Evolutionary conservation across 2,329 filamentous ascomycete genomes (phyloP), one percentile per base, ranked within the genome.

Genomic region (Beauveria scarabaeidicola): DNA sequence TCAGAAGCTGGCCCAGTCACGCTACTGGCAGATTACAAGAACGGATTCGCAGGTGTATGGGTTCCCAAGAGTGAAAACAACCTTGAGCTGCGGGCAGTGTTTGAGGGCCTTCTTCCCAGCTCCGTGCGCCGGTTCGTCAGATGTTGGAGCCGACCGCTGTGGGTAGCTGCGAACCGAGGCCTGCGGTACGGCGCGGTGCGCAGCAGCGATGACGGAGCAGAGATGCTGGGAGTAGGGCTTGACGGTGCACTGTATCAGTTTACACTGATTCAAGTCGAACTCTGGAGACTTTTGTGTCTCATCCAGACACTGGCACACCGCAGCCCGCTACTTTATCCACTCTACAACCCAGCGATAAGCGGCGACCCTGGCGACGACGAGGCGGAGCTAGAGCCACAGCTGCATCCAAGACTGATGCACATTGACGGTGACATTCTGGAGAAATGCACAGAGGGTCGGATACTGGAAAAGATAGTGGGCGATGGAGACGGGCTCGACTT

Each of bases 181-280:
- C 69, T 70, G 19, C 73, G 69, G 13, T 82, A 76, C 63, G 78
- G 77, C 8, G 69, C 71, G 6, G 63, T 82, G 4, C 68, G 72
- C 5, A 78, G 72, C 63, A 75, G 75, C 1, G 63, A 69, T 3
- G 76, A 79, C 47, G 77, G 73, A 7, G 73, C 75, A 5, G 81
- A 85, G 62, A 74, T 85, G 60, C 69, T 92, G 38, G 90, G 88
- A 1, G 77, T 87, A 7, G 82, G 82, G 7, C 78, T 91, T 38
- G 84, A 90, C 66, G 90, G 90, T 1, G 84, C 86, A 0, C 67
- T 92, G 25, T 83, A 83, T 63, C 82, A 88, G 59, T 87, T 97
- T 65, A 81, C 81, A 1, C 73, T 92, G 15, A 73, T 97, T 0
- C 75, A 79, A 10, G 67, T 80, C 19, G 72, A 81, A 2, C 80